Percentiles rank a stretch among this genome's conserved stretches.
Conservation (phyloP, 2,329 filamentous ascomycete genomes). For the Sclerotinia borealis region DNA sequence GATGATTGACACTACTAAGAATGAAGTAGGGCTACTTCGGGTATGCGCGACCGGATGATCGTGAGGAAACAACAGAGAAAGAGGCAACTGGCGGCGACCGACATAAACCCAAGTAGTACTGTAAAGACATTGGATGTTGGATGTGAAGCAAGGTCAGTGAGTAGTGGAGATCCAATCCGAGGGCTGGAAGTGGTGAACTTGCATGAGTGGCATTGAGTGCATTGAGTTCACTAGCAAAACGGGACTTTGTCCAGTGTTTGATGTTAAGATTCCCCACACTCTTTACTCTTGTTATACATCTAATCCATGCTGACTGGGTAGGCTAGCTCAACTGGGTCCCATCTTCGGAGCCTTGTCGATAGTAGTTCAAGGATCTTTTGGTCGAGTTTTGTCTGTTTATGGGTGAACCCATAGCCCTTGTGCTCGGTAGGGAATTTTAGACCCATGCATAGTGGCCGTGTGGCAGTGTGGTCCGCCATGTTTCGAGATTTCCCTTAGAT, state of each 20-base stretch:
- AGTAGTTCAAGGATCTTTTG: conserved; percentile 24
- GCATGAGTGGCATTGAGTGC: conserved; percentile 27
- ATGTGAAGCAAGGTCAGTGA: conserved; percentile 17
- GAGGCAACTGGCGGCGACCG: conserved; percentile 27
- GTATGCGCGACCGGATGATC: conserved; percentile 27
- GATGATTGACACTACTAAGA: conserved; percentile 19
- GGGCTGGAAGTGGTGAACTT: conserved; percentile 10
- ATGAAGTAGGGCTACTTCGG: conserved; percentile 27
- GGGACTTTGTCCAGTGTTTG: conserved; percentile 31
- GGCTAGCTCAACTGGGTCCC: conserved; percentile 14
- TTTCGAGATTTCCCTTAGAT: conserved; percentile 25
- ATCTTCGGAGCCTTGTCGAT: conserved; percentile 30
- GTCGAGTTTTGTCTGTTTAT: conserved; percentile 22
- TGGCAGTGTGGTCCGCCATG: conserved; percentile 19
- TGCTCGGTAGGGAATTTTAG: conserved; percentile 13
- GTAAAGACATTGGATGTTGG: conserved; percentile 18
- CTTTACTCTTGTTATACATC: conserved; percentile 16
- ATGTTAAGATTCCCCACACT: conserved; percentile 32
- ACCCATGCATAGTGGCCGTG: conserved; percentile 23
- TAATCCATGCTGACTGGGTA: conserved; percentile 24
- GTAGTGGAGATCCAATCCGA: conserved; percentile 1
- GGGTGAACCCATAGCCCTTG: conserved; percentile 20
- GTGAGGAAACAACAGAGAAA: conserved; percentile 26
- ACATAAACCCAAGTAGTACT: conserved; percentile 24
- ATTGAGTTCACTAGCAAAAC: conserved; percentile 29